Evolutionary conservation across 345 rosid genomes (phyloP), one percentile per base, ranked within the genome.

Genomic region (Fremontodendron californicum): DNA sequence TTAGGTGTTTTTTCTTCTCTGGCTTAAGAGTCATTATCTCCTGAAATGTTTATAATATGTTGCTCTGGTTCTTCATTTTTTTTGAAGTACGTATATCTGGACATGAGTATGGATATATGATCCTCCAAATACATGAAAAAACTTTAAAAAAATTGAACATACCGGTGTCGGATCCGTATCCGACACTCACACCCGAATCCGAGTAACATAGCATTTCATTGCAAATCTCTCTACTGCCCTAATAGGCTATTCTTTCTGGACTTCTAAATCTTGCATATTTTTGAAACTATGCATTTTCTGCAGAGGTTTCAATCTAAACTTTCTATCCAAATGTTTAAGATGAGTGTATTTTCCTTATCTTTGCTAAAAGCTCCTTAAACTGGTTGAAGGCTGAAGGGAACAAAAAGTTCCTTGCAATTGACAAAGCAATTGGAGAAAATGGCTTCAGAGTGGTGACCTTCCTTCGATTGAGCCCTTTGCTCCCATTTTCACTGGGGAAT

Each of bases 341-440:
- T 55, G 21, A 3, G 27, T 10, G 11, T 29, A 42, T n/a, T 52
- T 29, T 74, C n/a, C 25, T 42, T 64, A 19, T 46, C 31, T 4
- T 77, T 83, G 37, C 57, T 35, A 40, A 42, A 65, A 76, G 79
- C 78, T 96, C 81, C 98, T 96, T 74, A 96, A 92, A 83, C 83
- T 96, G 77, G 99, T 96, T n/a, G n/a, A n/a, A n/a, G n/a, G n/a
- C n/a, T 23, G 88, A 93, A 87, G 99, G 94, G 67, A 96, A 96
- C 77, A 96, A 96, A 81, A 96, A 92, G 77, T 96, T 96, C 81
- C 94, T 92, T 43, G 99, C 99, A 61, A 93, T 96, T 72, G 97
- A 96, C 87, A 96, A 90, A 86, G 99, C 99, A 7, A 92, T 96
- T 46, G 99, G 99, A 75, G 96, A 93, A 82, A 91, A 96, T 81